Percentiles rank a stretch among this genome's conserved stretches.
phyloP scores from a whole-genome alignment of 2,329 filamentous ascomycete genomes.

The Aspergillus latus region DNA sequence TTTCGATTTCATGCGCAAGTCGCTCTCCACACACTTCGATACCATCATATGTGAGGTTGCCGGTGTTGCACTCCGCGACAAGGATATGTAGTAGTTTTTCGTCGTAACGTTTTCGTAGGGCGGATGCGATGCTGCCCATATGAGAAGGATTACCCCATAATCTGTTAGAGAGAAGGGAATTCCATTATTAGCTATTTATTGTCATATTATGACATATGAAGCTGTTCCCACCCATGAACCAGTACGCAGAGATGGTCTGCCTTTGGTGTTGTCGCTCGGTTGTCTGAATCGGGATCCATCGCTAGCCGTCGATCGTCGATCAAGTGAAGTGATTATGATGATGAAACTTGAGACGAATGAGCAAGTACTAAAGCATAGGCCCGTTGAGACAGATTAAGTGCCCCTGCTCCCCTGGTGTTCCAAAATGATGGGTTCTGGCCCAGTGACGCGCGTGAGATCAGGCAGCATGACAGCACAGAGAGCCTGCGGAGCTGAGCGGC shows the following conservation, averaged over 20 bases:
- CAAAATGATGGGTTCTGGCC: not conserved
- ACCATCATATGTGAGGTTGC: conserved; percentile 63
- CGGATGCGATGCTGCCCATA: conserved; percentile 54
- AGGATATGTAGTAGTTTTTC: conserved; percentile 57
- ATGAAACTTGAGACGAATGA: not conserved
- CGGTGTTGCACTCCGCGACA: conserved; percentile 56
- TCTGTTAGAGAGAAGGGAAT: conserved; percentile 30
- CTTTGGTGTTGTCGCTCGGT: conserved; percentile 15
- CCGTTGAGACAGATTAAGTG: not conserved
- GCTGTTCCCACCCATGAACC: conserved; percentile 55
- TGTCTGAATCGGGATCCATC: conserved; percentile 10
- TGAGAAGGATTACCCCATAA: conserved; percentile 63
- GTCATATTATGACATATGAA: not conserved
- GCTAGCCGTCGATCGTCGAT: not conserved
- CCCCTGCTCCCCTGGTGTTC: no score
- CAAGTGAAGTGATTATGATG: not conserved
- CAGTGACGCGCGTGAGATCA: not conserved
- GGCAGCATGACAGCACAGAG: not conserved
- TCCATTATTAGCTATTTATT: not conserved
- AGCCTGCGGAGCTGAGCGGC: not conserved
- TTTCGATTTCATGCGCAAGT: conserved; percentile 63
- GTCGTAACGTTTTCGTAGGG: conserved; percentile 51
- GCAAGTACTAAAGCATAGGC: not conserved
- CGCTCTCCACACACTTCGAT: conserved; percentile 69
- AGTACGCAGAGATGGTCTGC: conserved; percentile 60